phyloP scores from a whole-genome alignment of 2,329 filamentous ascomycete species.

The Aureobasidium zeae region DNA sequence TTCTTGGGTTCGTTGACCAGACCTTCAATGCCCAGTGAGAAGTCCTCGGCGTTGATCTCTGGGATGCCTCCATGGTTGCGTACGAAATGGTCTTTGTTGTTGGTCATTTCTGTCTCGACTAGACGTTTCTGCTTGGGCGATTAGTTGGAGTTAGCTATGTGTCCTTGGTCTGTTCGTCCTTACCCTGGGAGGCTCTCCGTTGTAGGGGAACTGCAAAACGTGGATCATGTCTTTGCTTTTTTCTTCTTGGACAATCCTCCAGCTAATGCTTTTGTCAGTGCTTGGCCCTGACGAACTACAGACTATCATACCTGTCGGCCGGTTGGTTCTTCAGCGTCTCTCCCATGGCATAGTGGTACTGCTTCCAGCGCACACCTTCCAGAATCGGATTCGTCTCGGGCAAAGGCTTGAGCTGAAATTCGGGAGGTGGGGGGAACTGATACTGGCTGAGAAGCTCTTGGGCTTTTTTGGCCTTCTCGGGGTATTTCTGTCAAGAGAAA shows the following conservation, averaged over 20 bases:
- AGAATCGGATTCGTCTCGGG: conserved; percentile 37
- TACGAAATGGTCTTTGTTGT: conserved; percentile 56
- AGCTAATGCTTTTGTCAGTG: conserved; percentile 28
- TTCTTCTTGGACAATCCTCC: conserved; percentile 37
- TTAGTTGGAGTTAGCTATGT: not conserved
- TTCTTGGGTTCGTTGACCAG: conserved; percentile 50
- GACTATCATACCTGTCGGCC: conserved; percentile 34
- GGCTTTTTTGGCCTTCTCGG: conserved; percentile 55
- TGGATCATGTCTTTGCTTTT: conserved; percentile 41
- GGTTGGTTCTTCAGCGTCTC: conserved; percentile 37
- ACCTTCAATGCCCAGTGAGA: conserved; percentile 48
- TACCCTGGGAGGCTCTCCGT: conserved; percentile 35
- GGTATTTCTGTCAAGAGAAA: conserved; percentile 51
- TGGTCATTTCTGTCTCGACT: conserved; percentile 50
- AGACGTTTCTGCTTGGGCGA: conserved; percentile 42
- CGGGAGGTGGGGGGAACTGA: conserved; percentile 40
- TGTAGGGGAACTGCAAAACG: conserved; percentile 40
- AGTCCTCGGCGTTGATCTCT: conserved; percentile 49
- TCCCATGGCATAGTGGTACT: conserved; percentile 38
- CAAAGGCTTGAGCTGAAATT: conserved; percentile 36
- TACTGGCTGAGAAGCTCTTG: conserved; percentile 46
- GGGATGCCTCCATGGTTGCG: conserved; percentile 66
- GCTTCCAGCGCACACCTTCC: conserved; percentile 39
- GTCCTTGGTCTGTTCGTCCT: not conserved
- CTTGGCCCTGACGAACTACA: not conserved